These are phyloP conservation scores for Amanita rubescens DNA, from an alignment of 768 basidiomycete genomes.

Conservation along the genomic window DNA sequence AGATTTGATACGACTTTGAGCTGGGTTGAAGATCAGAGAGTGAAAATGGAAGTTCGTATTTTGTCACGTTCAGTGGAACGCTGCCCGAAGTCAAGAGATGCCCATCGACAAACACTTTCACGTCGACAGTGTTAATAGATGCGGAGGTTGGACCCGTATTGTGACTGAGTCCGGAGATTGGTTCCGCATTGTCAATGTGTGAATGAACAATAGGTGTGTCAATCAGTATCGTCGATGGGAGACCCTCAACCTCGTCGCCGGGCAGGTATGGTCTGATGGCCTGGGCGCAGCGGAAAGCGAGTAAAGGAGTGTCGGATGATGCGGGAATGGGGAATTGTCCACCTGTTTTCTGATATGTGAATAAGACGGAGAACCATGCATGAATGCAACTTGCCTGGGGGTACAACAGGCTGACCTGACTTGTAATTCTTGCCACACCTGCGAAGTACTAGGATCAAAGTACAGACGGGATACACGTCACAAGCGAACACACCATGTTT, in stretches of 20 bases:
- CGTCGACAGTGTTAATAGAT: slow-evolving; percentile 24
- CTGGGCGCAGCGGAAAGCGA: slow-evolving; percentile 52
- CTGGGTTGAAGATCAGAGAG: slow-evolving; percentile 38
- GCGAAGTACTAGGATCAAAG: not conserved
- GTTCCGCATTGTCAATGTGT: slow-evolving; percentile 36
- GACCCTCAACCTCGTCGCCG: slow-evolving; percentile 31
- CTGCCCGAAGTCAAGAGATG: slow-evolving; percentile 31
- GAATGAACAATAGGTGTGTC: slow-evolving; percentile 44
- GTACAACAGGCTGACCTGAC: slow-evolving; percentile 30
- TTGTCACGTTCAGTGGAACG: slow-evolving; percentile 47
- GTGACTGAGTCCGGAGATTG: slow-evolving; percentile 25
- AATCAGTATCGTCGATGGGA: slow-evolving; percentile 36
- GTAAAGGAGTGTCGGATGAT: slow-evolving; percentile 31
- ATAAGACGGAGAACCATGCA: slow-evolving; percentile 10
- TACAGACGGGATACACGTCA: not conserved
- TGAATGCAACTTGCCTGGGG: slow-evolving; percentile 30
- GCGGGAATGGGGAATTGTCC: slow-evolving; percentile 39
- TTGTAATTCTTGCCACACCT: slow-evolving; percentile 55
- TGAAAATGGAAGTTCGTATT: slow-evolving; percentile 39
- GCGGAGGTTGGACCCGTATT: not conserved
- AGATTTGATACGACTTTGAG: slow-evolving; percentile 27
- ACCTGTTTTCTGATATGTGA: slow-evolving; percentile 13
- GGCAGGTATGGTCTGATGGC: slow-evolving; percentile 54
- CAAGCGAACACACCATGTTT: slow-evolving; percentile 3
- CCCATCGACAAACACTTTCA: slow-evolving; percentile 42